Evolutionary conservation across 75 land plant species (phyloP).

Genomic region (Chamaecyparis obtusa): DNA sequence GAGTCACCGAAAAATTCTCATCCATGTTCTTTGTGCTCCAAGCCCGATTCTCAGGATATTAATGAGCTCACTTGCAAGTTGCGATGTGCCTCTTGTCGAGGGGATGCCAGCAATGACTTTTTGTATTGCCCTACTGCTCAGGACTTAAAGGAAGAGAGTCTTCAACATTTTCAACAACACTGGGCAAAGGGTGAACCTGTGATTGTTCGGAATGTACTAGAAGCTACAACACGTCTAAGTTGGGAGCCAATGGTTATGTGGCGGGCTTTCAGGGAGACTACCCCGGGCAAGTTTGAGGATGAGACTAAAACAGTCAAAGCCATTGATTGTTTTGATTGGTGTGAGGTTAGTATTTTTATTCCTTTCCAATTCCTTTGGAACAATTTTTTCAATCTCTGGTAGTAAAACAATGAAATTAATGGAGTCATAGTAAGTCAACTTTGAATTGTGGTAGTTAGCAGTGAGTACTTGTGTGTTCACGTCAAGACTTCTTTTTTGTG

Average conservation of each 20-base stretch:
- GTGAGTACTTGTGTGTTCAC: neutral
- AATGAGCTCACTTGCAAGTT: conserved; percentile 9
- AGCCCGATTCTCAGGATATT: conserved; percentile 1
- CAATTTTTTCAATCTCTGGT: neutral
- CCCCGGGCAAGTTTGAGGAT: conserved; percentile 31
- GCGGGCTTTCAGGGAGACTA: conserved; percentile 65
- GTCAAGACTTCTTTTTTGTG: neutral
- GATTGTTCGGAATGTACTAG: conserved; percentile 67
- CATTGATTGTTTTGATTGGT: conserved; percentile 87
- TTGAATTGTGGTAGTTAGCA: neutral
- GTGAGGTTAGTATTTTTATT: conserved; percentile 49
- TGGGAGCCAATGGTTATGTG: conserved; percentile 92
- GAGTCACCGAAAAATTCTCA: conserved; percentile 11
- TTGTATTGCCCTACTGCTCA: conserved; percentile 56
- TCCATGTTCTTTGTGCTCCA: conserved; percentile 30
- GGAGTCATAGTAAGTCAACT: neutral
- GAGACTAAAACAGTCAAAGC: conserved; percentile 45
- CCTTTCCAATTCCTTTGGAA: neutral
- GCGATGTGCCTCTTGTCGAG: conserved; percentile 58
- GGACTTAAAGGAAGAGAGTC: conserved; percentile 27
- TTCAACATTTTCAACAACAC: conserved; percentile 78
- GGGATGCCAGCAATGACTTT: conserved; percentile 49
- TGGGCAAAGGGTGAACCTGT: conserved; percentile 86
- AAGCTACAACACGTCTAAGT: conserved; percentile 59
- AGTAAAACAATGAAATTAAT: neutral